phyloP scores from a whole-genome alignment of 345 rosid species.

The Xanthoceras sorbifolium region DNA sequence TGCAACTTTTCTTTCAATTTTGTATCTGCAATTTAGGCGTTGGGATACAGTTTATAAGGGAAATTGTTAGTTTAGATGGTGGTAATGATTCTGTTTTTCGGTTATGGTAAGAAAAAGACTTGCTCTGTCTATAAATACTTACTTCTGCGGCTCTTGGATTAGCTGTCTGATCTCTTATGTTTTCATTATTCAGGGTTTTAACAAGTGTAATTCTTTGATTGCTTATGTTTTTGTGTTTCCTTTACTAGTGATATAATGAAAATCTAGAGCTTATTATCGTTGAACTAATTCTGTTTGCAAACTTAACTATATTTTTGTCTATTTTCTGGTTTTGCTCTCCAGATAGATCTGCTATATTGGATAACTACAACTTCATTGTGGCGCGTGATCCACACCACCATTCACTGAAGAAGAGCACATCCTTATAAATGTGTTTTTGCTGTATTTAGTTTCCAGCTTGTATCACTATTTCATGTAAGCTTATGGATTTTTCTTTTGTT shows the following conservation, averaged over 20 bases:
- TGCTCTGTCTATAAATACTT: neutral
- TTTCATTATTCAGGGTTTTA: too few relatives aligned
- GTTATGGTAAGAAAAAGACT: neutral
- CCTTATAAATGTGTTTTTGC: neutral
- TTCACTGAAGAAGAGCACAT: neutral
- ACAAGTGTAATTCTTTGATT: neutral
- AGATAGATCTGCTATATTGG: neutral
- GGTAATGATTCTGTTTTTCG: neutral
- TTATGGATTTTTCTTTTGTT: neutral
- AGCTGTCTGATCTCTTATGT: neutral
- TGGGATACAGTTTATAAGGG: too few relatives aligned
- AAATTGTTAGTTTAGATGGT: neutral
- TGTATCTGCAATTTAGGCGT: too few relatives aligned
- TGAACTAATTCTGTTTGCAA: neutral
- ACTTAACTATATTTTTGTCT: neutral
- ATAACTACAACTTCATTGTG: neutral
- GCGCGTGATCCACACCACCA: neutral
- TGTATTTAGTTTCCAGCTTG: neutral
- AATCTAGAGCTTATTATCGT: neutral
- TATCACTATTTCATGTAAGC: neutral
- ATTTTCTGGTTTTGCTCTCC: neutral
- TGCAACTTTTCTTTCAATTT: too few relatives aligned
- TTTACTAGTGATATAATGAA: neutral
- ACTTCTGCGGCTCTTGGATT: too few relatives aligned
- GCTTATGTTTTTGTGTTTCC: too few relatives aligned